A percentile compares a stretch with the other conserved stretches of the same genome.
Evolutionary conservation across 2,329 filamentous ascomycete species (phyloP).

Genomic region (Parascedosporium putredinis): DNA sequence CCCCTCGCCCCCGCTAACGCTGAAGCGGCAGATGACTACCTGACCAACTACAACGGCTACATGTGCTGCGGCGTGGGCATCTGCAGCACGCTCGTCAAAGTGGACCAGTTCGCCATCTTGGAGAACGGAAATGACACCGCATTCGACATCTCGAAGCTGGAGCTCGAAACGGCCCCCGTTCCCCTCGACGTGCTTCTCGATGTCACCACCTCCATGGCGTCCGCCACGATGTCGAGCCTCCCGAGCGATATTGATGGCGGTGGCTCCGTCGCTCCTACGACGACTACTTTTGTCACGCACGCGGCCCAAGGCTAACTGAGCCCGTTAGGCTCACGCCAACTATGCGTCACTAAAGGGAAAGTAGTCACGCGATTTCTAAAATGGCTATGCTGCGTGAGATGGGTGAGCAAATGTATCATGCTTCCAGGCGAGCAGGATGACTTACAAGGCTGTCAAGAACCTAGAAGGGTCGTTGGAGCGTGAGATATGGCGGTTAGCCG

Average conservation of each 20-base stretch:
- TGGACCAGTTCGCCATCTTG: too few species aligned
- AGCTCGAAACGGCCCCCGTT: too few species aligned
- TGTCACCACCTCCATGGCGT: neutral
- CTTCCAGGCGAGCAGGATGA: too few species aligned
- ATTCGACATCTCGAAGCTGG: neutral
- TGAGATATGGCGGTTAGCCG: too few species aligned
- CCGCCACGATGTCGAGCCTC: neutral
- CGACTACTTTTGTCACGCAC: neutral
- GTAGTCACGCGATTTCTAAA: too few species aligned
- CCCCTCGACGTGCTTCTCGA: too few species aligned
- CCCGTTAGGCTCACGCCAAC: neutral
- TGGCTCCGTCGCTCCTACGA: neutral
- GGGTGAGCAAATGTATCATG: too few species aligned
- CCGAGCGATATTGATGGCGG: neutral
- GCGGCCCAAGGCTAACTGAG: too few species aligned
- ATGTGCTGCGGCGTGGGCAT: neutral
- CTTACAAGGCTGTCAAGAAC: too few species aligned
- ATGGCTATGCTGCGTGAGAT: too few species aligned
- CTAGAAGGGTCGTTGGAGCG: too few species aligned
- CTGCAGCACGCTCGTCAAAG: neutral
- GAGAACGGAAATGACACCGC: neutral
- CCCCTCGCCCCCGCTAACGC: neutral
- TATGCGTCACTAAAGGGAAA: too few species aligned
- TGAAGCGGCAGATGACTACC: neutral
- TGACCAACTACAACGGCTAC: neutral